Percentiles rank a stretch among this genome's conserved stretches.
These are phyloP conservation scores for Purpureocillium lavendulum DNA, from an alignment of 2,329 filamentous ascomycete species.

Conservation along the genomic window DNA sequence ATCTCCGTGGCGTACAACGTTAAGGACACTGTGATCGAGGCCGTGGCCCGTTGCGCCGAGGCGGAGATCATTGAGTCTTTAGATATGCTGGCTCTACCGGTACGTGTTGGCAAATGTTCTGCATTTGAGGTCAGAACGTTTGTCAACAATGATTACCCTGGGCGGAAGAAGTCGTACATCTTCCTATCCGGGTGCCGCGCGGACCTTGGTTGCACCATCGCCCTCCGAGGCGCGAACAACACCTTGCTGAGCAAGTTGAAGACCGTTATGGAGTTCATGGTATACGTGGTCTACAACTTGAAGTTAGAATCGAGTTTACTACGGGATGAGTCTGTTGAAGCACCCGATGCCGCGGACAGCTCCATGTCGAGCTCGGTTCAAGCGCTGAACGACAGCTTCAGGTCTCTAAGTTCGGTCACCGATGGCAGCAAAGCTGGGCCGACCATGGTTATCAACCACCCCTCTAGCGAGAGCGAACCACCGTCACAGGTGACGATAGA, in stretches of 20 bases:
- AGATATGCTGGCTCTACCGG: conserved; percentile 72
- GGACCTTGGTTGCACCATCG: conserved; percentile 90
- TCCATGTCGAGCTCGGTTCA: conserved; percentile 30
- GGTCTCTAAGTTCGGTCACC: conserved; percentile 20
- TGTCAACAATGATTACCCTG: conserved; percentile 65
- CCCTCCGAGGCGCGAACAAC: conserved; percentile 72
- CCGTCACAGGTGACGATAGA: conserved; percentile 24
- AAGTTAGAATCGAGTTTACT: conserved; percentile 93
- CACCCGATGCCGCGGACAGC: conserved; percentile 53
- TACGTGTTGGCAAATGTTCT: conserved; percentile 70
- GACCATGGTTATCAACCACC: conserved; percentile 22
- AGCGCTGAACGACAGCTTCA: conserved; percentile 30
- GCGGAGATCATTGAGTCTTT: conserved; percentile 90
- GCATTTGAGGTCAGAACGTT: conserved; percentile 96
- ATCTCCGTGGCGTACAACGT: conserved; percentile 96
- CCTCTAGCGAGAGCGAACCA: conserved; percentile 27
- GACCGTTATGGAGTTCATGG: conserved; percentile 95
- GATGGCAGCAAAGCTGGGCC: conserved; percentile 20
- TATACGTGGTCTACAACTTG: conserved; percentile 96
- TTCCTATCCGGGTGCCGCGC: conserved; percentile 86
- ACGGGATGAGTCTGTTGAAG: conserved; percentile 82
- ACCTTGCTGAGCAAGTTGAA: conserved; percentile 71
- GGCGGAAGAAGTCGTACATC: conserved; percentile 87
- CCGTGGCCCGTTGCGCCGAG: conserved; percentile 85
- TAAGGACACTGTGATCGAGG: conserved; percentile 90